These are phyloP conservation scores for Blastobotrys attinorum DNA, from an alignment of 805 yeast species.

Conservation along the genomic window DNA sequence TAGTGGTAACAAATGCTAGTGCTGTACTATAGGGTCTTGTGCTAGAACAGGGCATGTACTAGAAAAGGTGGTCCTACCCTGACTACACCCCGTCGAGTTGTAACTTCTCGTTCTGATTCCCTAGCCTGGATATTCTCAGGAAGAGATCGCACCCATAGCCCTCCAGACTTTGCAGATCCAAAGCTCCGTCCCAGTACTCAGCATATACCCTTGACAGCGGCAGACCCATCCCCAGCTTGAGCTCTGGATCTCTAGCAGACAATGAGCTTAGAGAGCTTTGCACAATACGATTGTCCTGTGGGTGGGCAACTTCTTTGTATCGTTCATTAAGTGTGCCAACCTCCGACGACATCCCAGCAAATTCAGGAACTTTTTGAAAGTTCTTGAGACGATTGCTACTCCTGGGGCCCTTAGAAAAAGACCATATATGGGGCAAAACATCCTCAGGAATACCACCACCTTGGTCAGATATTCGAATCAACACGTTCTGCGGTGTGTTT, in stretches of 20 bases:
- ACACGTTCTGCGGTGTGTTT: conserved; percentile 55
- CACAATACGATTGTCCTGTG: background rate
- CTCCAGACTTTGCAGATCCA: conserved; percentile 73
- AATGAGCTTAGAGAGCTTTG: conserved; percentile 53
- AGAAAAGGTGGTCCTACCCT: too few relatives aligned
- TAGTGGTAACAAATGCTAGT: too few relatives aligned
- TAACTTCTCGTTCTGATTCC: conserved; percentile 51
- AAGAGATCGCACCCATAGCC: conserved; percentile 92
- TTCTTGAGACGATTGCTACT: conserved; percentile 22
- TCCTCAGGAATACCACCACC: conserved; percentile 79
- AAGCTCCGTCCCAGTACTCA: conserved; percentile 93
- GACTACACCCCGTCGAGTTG: conserved; percentile 64
- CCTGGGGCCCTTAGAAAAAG: conserved; percentile 50
- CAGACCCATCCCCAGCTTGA: conserved; percentile 76
- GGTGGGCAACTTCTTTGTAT: conserved; percentile 7
- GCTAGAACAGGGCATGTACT: too few relatives aligned
- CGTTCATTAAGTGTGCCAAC: conserved; percentile 17
- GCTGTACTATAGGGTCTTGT: too few relatives aligned
- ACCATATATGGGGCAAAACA: conserved; percentile 65
- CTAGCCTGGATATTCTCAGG: conserved; percentile 69
- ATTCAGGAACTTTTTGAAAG: conserved; percentile 25
- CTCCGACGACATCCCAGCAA: conserved; percentile 26
- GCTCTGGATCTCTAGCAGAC: conserved; percentile 64
- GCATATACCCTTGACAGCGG: conserved; percentile 92
- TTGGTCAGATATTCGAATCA: conserved; percentile 75